Evolutionary conservation across 73 alveolate species (phyloP), one percentile per base, ranked within the genome.

Genomic region (Loxodes magnus): DNA sequence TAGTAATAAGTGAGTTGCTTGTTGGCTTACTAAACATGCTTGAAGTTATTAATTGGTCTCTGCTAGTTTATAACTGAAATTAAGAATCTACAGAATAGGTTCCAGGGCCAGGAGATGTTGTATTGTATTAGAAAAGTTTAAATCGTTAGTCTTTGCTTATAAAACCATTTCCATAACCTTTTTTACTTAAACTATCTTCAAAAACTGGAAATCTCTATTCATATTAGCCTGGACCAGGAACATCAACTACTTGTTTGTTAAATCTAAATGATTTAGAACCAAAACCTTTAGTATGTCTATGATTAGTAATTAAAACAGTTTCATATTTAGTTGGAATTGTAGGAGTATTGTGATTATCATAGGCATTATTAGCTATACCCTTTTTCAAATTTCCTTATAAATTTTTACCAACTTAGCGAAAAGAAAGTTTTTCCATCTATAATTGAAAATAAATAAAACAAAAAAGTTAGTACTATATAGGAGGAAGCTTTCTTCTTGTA

Each of bases 101-200:
- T 24, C 59, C 59, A 22, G 59, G 59, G 1, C 59, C 59, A 10
- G 59, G 59, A 12, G 27, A 37, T 12, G 59, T 10, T 17, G 59
- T 46, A 9, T 17, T 46, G 34, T 46, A 46, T 24, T 46, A 23
- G 34, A 21, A 10, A n/a, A 25, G 22, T 24, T 46, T 46, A 2
- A 46, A 46, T 10, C 59, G 51, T 12, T 37, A 19, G n/a, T 37
- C 16, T 17, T 19, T 16, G 34, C n/a, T 46, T 7, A 46, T 25
- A 3, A 12, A 22, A 23, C 15, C 59, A 39, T n/a, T n/a, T n/a
- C 59, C 59, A 46, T 10, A 46, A 10, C 53, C 50, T 21, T 24
- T 16, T 46, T 46, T 46, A 46, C 39, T 46, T 19, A 25, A n/a
- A 7, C 43, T 25, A 2, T 37, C 23, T 14, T 17, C 10, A 0